These are phyloP conservation scores for Mollisiaceae sp. DNA, from an alignment of 2,329 filamentous ascomycete species.

Conservation along the genomic window DNA sequence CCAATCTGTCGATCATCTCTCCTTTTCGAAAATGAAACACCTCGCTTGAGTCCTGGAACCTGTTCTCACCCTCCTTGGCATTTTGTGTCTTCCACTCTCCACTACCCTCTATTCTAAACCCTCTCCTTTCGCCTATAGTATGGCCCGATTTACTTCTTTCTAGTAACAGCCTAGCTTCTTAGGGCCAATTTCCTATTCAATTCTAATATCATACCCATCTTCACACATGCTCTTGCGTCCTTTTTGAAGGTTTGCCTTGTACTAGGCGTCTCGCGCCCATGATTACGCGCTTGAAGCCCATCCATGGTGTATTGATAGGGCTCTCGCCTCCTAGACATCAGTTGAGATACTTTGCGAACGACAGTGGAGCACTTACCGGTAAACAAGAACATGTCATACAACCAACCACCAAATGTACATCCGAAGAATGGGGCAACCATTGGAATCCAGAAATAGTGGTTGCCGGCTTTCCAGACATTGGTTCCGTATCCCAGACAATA, in stretches of 20 bases:
- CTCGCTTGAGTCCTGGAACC: too few relatives aligned
- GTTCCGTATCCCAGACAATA: slow-evolving; percentile 71
- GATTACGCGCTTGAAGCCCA: slow-evolving; percentile 35
- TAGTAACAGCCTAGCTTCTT: not conserved
- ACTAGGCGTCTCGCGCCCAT: not conserved
- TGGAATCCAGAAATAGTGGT: slow-evolving; percentile 77
- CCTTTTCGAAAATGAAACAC: too few relatives aligned
- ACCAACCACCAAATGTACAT: slow-evolving; percentile 64
- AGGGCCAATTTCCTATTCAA: not conserved
- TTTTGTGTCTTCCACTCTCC: too few relatives aligned
- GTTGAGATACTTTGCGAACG: not conserved
- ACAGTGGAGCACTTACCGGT: slow-evolving; percentile 25
- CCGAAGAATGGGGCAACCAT: slow-evolving; percentile 75
- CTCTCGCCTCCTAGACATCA: slow-evolving; percentile 27
- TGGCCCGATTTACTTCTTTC: not conserved
- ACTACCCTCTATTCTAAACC: too few relatives aligned
- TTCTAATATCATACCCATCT: not conserved
- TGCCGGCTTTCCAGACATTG: slow-evolving; percentile 70
- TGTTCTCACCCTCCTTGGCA: too few relatives aligned
- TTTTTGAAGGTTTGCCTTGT: not conserved
- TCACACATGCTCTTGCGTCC: not conserved
- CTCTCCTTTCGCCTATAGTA: too few relatives aligned
- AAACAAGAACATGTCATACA: slow-evolving; percentile 69
- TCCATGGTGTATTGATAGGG: slow-evolving; percentile 41
- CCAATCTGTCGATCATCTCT: too few relatives aligned